Percentiles rank a stretch among this genome's conserved stretches.
Evolutionary conservation across 2,329 filamentous ascomycete species (phyloP).

Genomic region (Berkeleyomyces basicola): DNA sequence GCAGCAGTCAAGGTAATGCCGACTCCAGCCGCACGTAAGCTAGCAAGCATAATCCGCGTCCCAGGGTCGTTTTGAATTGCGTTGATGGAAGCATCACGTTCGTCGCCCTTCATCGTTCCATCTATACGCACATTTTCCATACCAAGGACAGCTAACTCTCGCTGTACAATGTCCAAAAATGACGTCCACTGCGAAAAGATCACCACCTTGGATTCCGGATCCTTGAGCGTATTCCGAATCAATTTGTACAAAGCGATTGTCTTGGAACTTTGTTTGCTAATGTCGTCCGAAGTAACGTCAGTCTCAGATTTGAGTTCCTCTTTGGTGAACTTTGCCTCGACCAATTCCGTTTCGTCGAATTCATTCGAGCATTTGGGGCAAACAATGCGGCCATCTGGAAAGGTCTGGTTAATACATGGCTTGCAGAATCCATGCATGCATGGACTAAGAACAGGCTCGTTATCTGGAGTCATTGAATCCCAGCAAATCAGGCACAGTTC

Average conservation of each 20-base stretch:
- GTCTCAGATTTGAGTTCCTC: slow-evolving; percentile 43
- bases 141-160: slow-evolving; percentile 42
- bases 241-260: slow-evolving; percentile 65
- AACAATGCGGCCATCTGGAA: slow-evolving; percentile 55
- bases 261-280: slow-evolving; percentile 62
- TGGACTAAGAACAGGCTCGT: slow-evolving; percentile 62
- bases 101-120: slow-evolving; percentile 54
- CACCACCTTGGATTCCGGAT: slow-evolving; percentile 49
- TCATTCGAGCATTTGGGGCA: slow-evolving; percentile 71
- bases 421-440: slow-evolving; percentile 71
- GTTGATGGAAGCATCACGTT: slow-evolving; percentile 56
- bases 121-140: slow-evolving; percentile 59
- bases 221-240: slow-evolving; percentile 48
- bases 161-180: slow-evolving; percentile 56
- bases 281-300: slow-evolving; percentile 31
- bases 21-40: slow-evolving; percentile 66
- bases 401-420: slow-evolving; percentile 43
- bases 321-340: slow-evolving; percentile 15
- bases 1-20: slow-evolving; percentile 75
- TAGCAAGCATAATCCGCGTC: slow-evolving; percentile 65
- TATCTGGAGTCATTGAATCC: slow-evolving; percentile 38
- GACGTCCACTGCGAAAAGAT: slow-evolving; percentile 66
- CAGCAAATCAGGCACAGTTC: slow-evolving; percentile 76
- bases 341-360: slow-evolving; percentile 38
- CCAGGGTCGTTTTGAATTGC: slow-evolving; percentile 49